phyloP scores from a whole-genome alignment of 2,329 filamentous ascomycete genomes.

The Tolypocladium endophyticum region DNA sequence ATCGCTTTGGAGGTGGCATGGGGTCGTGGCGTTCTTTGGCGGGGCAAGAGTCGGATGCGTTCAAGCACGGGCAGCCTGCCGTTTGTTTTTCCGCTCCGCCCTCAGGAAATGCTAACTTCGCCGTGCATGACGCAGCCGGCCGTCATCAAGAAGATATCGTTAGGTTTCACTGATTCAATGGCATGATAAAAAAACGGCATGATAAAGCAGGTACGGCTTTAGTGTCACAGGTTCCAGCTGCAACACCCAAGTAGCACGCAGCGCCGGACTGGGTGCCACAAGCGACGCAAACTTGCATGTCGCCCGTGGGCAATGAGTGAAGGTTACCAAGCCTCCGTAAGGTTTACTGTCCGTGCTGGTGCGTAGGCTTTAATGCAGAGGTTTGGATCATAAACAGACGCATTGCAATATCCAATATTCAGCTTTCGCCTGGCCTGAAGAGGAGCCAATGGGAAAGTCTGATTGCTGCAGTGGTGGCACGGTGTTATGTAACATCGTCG shows the following conservation, averaged over 20 bases:
- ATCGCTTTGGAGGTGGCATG: constrained; percentile 4
- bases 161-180: background rate
- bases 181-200: background rate
- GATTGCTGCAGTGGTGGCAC: background rate
- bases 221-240: background rate
- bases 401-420: background rate
- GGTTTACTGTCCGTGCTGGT: background rate
- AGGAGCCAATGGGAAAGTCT: no score
- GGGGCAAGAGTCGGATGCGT: constrained; percentile 16
- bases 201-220: background rate
- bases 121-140: background rate
- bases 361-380: background rate
- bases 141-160: background rate
- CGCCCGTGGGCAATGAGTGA: background rate
- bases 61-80: constrained; percentile 4
- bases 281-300: background rate
- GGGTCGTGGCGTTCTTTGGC: constrained; percentile 11
- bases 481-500: background rate
- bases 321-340: background rate
- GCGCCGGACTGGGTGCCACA: background rate
- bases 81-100: constrained; percentile 19
- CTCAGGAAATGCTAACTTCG: background rate
- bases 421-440: background rate
- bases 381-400: no score
- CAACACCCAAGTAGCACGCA: background rate